Evolutionary conservation across 176 grass and related monocot genomes (phyloP).

Genomic region (Rhynchospora pubera): DNA sequence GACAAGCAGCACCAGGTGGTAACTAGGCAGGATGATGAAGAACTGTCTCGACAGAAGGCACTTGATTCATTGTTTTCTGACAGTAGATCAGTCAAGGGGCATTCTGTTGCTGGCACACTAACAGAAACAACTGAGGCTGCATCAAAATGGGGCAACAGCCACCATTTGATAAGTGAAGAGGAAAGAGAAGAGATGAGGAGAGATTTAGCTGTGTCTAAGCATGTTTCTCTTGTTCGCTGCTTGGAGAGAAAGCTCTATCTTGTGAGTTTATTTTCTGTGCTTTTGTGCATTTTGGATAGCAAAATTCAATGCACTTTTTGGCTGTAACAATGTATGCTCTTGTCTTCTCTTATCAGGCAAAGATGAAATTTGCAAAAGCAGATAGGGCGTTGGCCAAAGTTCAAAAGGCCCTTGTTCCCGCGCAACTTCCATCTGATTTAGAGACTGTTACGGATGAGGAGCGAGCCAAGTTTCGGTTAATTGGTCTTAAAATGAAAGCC

Average conservation of each 20-base stretch:
- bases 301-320: not conserved
- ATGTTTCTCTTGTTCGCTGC: conserved; percentile 58
- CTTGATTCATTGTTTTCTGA: conserved; percentile 34
- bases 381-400: conserved; percentile 78
- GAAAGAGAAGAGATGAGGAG: conserved; percentile 61
- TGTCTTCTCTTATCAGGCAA: conserved; percentile 45
- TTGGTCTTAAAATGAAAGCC: conserved; percentile 87
- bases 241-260: conserved; percentile 72
- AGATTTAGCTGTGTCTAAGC: conserved; percentile 48
- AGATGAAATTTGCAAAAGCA: conserved; percentile 74
- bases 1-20: conserved; percentile 57
- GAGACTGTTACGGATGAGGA: conserved; percentile 94
- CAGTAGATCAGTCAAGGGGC: conserved; percentile 31
- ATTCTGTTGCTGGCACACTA: conserved; percentile 74
- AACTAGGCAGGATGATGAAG: conserved; percentile 66
- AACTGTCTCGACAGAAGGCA: conserved; percentile 61
- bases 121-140: conserved; percentile 73
- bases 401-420: conserved; percentile 58
- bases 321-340: conserved; percentile 4
- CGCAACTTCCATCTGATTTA: conserved; percentile 79
- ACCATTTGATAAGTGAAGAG: conserved; percentile 33
- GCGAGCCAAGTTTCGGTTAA: conserved; percentile 56
- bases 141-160: conserved; percentile 50
- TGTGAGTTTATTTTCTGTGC: conserved; percentile 39
- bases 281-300: not conserved